Evolutionary conservation across 192 early-diverging fungal genomes (phyloP).

Genomic region (Coemansia sp.): DNA sequence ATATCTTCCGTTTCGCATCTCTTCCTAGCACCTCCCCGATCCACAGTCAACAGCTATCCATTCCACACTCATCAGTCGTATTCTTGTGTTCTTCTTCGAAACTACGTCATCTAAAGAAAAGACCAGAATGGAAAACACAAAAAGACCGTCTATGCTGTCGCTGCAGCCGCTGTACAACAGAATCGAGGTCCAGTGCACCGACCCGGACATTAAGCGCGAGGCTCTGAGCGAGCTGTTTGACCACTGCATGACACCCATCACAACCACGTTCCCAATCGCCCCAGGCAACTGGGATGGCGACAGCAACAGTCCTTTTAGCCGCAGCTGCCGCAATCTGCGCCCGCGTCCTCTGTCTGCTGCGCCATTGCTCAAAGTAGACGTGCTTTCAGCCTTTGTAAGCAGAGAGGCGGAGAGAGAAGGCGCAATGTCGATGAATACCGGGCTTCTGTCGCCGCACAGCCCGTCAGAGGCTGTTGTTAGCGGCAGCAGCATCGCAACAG

Average conservation of each 20-base stretch:
- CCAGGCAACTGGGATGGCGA: not conserved
- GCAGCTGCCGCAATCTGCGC: conserved; percentile 4
- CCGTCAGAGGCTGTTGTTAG: not conserved
- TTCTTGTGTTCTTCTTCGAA: no score
- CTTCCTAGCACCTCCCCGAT: no score
- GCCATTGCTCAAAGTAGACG: conserved; percentile 23
- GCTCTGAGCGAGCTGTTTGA: conserved; percentile 55
- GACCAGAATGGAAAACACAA: not conserved
- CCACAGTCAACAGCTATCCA: no score
- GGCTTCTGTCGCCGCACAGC: conserved; percentile 24
- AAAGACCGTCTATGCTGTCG: conserved; percentile 17
- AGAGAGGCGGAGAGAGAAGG: not conserved
- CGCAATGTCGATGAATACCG: conserved; percentile 11
- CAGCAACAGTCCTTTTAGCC: not conserved
- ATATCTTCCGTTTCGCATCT: not conserved
- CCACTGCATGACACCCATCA: conserved; percentile 52
- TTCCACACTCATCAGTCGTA: no score
- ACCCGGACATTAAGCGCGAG: conserved; percentile 50
- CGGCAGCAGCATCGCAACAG: not conserved
- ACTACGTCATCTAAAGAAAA: no score
- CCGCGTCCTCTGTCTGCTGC: conserved; percentile 48
- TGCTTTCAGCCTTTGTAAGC: conserved; percentile 9
- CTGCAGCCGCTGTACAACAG: conserved; percentile 9
- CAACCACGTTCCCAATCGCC: not conserved
- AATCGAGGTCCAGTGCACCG: conserved; percentile 42